Conservation (phyloP, 2,329 filamentous ascomycete genomes). For the Fusarium zealandicum region DNA sequence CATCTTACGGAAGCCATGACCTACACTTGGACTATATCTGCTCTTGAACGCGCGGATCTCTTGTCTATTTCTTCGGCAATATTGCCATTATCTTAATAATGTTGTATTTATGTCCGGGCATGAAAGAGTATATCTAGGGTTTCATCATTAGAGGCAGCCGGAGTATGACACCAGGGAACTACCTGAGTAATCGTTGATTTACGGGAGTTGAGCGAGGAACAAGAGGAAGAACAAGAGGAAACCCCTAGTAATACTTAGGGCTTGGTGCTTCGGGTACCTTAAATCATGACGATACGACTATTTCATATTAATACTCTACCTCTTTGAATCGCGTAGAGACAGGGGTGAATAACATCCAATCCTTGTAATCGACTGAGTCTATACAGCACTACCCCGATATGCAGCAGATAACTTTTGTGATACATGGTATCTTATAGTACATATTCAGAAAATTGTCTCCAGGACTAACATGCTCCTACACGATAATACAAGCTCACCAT, state of each 20-base stretch:
- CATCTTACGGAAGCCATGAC: constrained; percentile 33
- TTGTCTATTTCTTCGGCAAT: constrained; percentile 15
- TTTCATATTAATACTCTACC: neutral
- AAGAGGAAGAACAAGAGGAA: constrained; percentile 1
- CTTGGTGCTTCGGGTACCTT: constrained; percentile 19
- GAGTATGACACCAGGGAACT: constrained; percentile 23
- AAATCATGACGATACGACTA: constrained; percentile 36
- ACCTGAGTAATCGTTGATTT: constrained; percentile 20
- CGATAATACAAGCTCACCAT: neutral
- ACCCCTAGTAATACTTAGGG: constrained; percentile 14
- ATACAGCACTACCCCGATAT: neutral
- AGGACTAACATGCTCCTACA: neutral
- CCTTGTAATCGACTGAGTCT: neutral
- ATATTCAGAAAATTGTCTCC: neutral
- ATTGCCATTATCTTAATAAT: constrained; percentile 28
- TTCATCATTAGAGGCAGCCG: constrained; percentile 26
- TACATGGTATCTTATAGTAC: constrained; percentile 18
- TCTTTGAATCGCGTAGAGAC: neutral
- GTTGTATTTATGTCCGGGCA: constrained; percentile 18
- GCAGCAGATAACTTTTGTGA: neutral
- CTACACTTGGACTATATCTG: constrained; percentile 10
- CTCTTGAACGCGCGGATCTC: neutral
- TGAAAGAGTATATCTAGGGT: constrained; percentile 24
- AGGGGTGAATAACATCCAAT: neutral
- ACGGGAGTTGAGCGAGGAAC: constrained; percentile 14